These are phyloP conservation scores for Monoraphidium neglectum DNA, from an alignment of 139 green algal genomes.

Conservation along the genomic window DNA sequence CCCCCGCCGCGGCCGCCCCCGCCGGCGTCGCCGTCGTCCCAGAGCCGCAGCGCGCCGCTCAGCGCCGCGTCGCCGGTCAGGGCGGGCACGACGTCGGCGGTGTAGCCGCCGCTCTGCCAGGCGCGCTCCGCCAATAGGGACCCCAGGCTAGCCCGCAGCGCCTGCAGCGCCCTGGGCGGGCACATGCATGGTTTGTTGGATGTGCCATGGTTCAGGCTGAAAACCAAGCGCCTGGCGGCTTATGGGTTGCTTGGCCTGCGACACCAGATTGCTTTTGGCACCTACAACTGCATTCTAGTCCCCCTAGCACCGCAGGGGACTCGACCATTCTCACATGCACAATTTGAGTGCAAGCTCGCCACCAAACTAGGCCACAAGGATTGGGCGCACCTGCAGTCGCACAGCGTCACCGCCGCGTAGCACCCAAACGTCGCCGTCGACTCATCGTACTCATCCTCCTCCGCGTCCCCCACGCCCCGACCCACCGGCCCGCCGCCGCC, in stretches of 20 bases:
- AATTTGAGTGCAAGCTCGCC: too few species aligned
- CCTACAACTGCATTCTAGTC: background rate
- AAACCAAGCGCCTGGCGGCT: background rate
- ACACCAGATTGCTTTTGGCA: background rate
- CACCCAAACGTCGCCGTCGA: conserved; percentile 37
- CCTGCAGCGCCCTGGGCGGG: conserved; percentile 33
- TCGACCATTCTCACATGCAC: too few species aligned
- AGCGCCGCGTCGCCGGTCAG: conserved; percentile 31
- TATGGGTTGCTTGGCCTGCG: background rate
- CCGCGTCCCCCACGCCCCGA: too few species aligned
- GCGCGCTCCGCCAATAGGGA: conserved; percentile 29
- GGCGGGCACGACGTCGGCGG: conserved; percentile 37
- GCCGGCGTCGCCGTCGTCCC: too few species aligned
- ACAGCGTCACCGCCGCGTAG: conserved; percentile 40
- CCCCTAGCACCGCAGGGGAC: background rate
- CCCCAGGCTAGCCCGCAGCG: conserved; percentile 29
- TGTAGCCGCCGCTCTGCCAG: conserved; percentile 45
- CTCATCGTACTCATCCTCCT: conserved; percentile 3
- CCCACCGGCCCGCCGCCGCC: too few species aligned
- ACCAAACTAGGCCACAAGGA: too few species aligned
- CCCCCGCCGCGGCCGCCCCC: too few species aligned
- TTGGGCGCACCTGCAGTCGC: conserved; percentile 29
- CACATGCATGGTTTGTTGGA: too few species aligned
- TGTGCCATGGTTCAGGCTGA: too few species aligned
- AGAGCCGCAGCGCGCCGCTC: conserved; percentile 25